Evolutionary conservation across 352 stramenopile genomes (phyloP).

Genomic region (Aphanomyces cochlioides): DNA sequence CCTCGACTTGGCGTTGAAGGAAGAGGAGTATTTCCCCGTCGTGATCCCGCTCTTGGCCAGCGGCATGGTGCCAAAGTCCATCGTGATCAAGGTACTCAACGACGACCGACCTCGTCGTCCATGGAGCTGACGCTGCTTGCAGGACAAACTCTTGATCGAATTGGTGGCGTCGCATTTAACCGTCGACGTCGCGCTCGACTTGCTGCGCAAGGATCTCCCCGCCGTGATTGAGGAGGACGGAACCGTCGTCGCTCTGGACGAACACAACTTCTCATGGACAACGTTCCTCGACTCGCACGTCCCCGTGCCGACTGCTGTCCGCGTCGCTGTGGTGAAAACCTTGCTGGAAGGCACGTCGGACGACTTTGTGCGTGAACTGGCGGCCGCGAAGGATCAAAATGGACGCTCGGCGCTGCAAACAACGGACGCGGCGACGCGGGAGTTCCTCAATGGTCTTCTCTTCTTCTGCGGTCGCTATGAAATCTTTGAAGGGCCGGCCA

Average conservation of each 20-base stretch:
- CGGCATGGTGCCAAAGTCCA: neutral
- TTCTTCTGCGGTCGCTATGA: slow-evolving; percentile 24
- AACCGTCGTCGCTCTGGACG: neutral
- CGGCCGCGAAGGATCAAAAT: slow-evolving; percentile 10
- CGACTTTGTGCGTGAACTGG: neutral
- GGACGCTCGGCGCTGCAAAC: neutral
- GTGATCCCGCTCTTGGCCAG: neutral
- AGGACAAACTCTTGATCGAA: slow-evolving; percentile 20
- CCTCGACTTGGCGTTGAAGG: slow-evolving; percentile 4
- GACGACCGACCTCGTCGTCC: neutral
- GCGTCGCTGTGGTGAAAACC: neutral
- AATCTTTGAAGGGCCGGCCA: slow-evolving; percentile 5
- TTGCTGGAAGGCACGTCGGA: neutral
- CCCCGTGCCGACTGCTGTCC: neutral
- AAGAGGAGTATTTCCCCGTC: neutral
- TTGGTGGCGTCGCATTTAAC: slow-evolving; percentile 11
- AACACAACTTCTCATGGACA: slow-evolving; percentile 15
- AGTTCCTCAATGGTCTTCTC: slow-evolving; percentile 12
- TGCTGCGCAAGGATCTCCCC: slow-evolving; percentile 2
- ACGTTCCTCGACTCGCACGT: slow-evolving; percentile 22
- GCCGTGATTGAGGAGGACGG: neutral
- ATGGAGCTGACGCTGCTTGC: neutral
- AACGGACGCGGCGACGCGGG: slow-evolving; percentile 10
- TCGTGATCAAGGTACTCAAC: slow-evolving; percentile 2
- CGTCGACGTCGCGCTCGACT: neutral